These are phyloP conservation scores for Brettanomyces naardenensis DNA, from an alignment of 805 yeast species.

Conservation along the genomic window DNA sequence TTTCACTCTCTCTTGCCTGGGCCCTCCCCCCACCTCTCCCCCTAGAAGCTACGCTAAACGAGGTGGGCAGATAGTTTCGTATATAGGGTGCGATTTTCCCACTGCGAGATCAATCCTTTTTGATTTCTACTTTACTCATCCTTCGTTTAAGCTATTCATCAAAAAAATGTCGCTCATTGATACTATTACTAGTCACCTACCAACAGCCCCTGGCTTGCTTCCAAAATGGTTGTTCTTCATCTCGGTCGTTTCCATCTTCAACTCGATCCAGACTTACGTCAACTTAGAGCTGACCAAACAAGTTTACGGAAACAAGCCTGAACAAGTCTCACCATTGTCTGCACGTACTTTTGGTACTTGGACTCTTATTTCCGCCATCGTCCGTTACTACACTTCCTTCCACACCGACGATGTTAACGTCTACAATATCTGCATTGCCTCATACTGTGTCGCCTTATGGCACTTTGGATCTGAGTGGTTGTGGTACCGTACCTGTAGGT, in stretches of 20 bases:
- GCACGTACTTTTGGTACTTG: constrained; percentile 99
- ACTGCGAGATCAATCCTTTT: no score
- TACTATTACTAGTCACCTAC: constrained; percentile 28
- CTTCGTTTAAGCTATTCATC: no score
- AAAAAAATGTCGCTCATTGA: constrained; percentile 13
- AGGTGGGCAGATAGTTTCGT: no score
- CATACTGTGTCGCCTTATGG: constrained; percentile 72
- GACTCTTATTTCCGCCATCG: constrained; percentile 82
- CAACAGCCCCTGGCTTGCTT: constrained; percentile 45
- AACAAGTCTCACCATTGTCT: constrained; percentile 52
- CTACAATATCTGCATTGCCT: constrained; percentile 70
- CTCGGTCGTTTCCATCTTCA: constrained; percentile 87
- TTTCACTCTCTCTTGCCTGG: no score
- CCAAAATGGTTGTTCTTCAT: constrained; percentile 76
- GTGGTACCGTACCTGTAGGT: constrained; percentile 65
- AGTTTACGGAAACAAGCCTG: constrained; percentile 65
- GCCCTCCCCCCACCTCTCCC: no score
- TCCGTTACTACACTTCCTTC: constrained; percentile 84
- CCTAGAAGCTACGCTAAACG: no score
- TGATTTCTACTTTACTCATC: no score
- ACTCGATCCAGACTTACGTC: constrained; percentile 78
- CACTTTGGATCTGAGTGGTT: constrained; percentile 86
- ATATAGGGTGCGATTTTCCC: no score
- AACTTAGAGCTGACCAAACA: constrained; percentile 64
- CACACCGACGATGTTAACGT: constrained; percentile 60